Percentiles rank a stretch among this genome's conserved stretches.
Evolutionary conservation across 2,329 filamentous ascomycete species (phyloP).

Genomic region (Clarireedia monteithiana): DNA sequence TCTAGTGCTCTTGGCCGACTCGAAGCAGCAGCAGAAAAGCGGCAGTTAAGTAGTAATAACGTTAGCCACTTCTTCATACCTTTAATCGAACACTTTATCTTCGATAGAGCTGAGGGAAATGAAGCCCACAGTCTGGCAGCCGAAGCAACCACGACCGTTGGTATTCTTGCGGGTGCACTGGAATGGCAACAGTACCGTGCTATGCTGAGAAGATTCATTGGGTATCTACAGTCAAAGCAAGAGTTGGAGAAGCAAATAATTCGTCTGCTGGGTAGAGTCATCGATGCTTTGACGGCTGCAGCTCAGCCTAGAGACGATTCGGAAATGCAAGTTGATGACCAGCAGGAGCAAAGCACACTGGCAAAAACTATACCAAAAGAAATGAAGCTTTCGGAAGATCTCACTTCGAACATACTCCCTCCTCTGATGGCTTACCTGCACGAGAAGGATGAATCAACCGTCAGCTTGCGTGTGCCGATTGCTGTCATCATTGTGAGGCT

Average conservation of each 20-base stretch:
- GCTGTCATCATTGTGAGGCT: slow-evolving; percentile 85
- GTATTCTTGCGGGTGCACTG: slow-evolving; percentile 63
- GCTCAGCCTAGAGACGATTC: slow-evolving; percentile 29
- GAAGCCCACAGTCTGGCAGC: slow-evolving; percentile 84
- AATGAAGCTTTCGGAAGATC: slow-evolving; percentile 62
- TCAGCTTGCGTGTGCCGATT: slow-evolving; percentile 86
- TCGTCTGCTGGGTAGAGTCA: slow-evolving; percentile 70
- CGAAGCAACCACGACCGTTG: slow-evolving; percentile 76
- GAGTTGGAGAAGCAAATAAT: slow-evolving; percentile 82
- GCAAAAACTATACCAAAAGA: slow-evolving; percentile 57
- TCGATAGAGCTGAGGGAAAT: slow-evolving; percentile 62
- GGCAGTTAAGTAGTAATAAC: slow-evolving; percentile 66
- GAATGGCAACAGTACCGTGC: slow-evolving; percentile 89
- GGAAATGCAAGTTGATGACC: slow-evolving; percentile 29
- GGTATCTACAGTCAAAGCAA: slow-evolving; percentile 71
- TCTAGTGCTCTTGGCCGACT: slow-evolving; percentile 76
- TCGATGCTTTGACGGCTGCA: slow-evolving; percentile 63
- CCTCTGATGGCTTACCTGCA: slow-evolving; percentile 79
- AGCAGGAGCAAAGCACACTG: slow-evolving; percentile 37
- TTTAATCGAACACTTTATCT: slow-evolving; percentile 88
- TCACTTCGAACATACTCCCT: slow-evolving; percentile 69
- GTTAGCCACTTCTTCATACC: slow-evolving; percentile 84
- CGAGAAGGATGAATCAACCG: slow-evolving; percentile 88
- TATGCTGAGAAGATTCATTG: slow-evolving; percentile 74
- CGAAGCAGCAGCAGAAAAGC: slow-evolving; percentile 55